Base-by-base conservation (phyloP, 495 filamentous ascomycete genomes). In the Penicillium canescens region DNA sequence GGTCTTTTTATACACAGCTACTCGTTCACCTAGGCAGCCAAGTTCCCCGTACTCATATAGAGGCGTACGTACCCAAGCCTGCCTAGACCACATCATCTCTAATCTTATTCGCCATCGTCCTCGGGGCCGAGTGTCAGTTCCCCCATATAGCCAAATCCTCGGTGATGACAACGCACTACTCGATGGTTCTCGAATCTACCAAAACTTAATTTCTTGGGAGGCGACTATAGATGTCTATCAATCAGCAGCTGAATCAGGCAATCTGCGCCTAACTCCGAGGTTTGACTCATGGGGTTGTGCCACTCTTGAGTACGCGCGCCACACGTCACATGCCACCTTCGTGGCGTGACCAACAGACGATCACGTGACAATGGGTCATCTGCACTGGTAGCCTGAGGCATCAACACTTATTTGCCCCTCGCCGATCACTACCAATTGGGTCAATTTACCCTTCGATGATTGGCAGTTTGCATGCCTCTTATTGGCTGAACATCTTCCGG, bases 191-290 rank as follows among this genome's bases (percentile, higher is more conserved):
- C 31, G 33, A 24, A 24, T 8, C 31, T 6, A 12, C 18, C 18
- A 47, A 13, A 36, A 6, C 16, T 1, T n/a, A 6, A 20, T 20
- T 18, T 10, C 10, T 31, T 26, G 3, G 12, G 46, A 13, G 37
- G 36, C 46, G 23, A 49, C 40, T 12, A 16, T 20, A 38, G 13
- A 40, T 49, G 18, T 11, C 34, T 37, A 38, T 38, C 10, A 14
- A 50, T n/a, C n/a, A 21, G 5, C 12, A 16, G 9, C 48, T 33
- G 3, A 11, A 51, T 35, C 13, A 12, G 49, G 49, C 11, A 44
- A 6, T 37, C 20, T 52, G 1, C 18, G n/a, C 49, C 49, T 52
- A 52, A 44, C 12, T 52, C 40, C 49, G 49, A 52, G 39, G 9
- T 6, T n/a, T 40, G 35, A 49, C 36, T 40, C n/a, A 16, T 14